Percentiles rank a stretch among this genome's conserved stretches.
Evolutionary conservation across 768 basidiomycete species (phyloP).

Genomic region (Russula ochroleuca): DNA sequence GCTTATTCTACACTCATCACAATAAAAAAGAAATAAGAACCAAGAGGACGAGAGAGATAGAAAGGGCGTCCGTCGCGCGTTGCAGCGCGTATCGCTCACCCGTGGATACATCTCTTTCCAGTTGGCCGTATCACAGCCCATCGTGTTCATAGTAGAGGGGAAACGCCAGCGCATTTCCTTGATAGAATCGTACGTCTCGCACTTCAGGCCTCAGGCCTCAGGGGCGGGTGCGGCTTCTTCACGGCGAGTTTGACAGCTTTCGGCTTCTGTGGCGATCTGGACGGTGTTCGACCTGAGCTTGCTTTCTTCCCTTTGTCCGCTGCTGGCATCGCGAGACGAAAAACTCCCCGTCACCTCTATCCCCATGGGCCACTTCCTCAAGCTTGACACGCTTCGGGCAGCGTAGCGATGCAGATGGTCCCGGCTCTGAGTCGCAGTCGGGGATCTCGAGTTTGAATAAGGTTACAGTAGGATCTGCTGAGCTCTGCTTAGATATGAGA

Average conservation of each 20-base stretch:
- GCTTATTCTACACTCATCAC: slow-evolving; percentile 52
- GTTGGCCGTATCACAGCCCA: slow-evolving; percentile 80
- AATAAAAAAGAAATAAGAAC: no score
- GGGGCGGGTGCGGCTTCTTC: slow-evolving; percentile 65
- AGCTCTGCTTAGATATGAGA: slow-evolving; percentile 17
- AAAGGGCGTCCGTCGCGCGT: no score
- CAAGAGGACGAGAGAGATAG: no score
- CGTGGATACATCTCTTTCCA: slow-evolving; percentile 58
- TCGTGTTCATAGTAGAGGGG: slow-evolving; percentile 34
- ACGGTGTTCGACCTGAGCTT: slow-evolving; percentile 21
- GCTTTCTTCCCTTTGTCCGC: neutral
- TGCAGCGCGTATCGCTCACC: slow-evolving; percentile 40
- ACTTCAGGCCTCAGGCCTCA: slow-evolving; percentile 58
- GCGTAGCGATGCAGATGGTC: slow-evolving; percentile 18
- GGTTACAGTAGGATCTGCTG: slow-evolving; percentile 22
- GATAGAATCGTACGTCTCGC: slow-evolving; percentile 64
- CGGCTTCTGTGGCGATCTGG: slow-evolving; percentile 45
- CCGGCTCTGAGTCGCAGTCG: slow-evolving; percentile 18
- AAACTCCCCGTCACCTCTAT: no score
- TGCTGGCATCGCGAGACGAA: no score
- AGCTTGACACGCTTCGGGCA: no score
- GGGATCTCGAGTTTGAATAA: slow-evolving; percentile 28
- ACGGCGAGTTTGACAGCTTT: slow-evolving; percentile 55
- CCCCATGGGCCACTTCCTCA: no score
- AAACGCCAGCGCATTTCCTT: slow-evolving; percentile 63